Base-by-base conservation (phyloP, 2,329 filamentous ascomycete genomes). In the Diaporthe sp. region DNA sequence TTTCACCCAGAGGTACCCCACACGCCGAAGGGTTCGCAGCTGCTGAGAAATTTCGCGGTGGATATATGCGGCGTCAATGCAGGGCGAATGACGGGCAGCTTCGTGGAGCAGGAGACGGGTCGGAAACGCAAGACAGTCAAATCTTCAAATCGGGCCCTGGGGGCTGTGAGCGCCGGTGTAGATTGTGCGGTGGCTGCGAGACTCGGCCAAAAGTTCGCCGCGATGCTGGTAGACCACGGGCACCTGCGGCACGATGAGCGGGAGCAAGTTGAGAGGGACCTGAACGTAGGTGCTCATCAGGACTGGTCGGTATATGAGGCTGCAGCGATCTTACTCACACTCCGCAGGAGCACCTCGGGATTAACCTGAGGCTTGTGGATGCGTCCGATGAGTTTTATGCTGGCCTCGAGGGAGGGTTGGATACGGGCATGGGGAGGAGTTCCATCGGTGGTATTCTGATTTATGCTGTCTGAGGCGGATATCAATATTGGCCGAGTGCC, bases 311-410 rank as follows among this genome's bases (percentile, higher is more conserved):
- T 60, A 50, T 40, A 42, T 30, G 33, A 61, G 54, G 54, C 54
- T 28, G 67, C n/a, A 52, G 47, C 54, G 33, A 55, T 67, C 47
- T 74, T 60, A 76, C 74, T 58, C 42, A 40, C 25, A 96, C 92
- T 0, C 89, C 98, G 3, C 88, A 89, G 2, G 83, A 95, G 80
- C 92, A 97, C 78, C 90, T 98, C 0, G 94, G 94, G 1, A 97
- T 98, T 83, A 97, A 98, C 83, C 88, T 98, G 3, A 97, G 94
- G 0, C 93, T 98, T 38, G 91, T 97, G 2, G 94, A 98, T 81
- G 95, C 91, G 0, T 89, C 89, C 13, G 88, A 97, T 76, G 86
- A 90, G 35, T 98, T 98, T 87, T 87, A 98, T n/a, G 85, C 86
- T 40, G 88, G 92, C 33, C 91, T 98, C 1, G 89, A 91, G 77